These are phyloP conservation scores for Triadica sebifera DNA, from an alignment of 345 rosid genomes.

Conservation along the genomic window DNA sequence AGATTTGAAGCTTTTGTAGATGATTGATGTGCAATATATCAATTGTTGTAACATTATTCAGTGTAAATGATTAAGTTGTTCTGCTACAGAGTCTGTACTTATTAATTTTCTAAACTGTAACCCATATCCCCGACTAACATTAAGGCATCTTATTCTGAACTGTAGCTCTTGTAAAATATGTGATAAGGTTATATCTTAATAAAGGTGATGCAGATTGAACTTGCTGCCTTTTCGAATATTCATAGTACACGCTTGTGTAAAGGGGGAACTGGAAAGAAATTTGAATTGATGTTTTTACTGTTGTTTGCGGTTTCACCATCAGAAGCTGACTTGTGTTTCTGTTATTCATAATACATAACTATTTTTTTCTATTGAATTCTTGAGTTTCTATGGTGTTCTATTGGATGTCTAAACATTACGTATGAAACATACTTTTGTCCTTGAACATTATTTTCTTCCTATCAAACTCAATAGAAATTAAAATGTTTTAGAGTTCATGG, in stretches of 20 bases:
- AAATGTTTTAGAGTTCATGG: too few relatives aligned
- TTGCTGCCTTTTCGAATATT: neutral
- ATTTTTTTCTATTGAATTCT: too few relatives aligned
- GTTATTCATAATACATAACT: neutral
- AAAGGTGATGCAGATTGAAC: neutral
- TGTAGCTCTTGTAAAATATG: neutral
- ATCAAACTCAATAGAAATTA: too few relatives aligned
- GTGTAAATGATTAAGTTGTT: slow-evolving; percentile 10
- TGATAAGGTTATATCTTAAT: neutral
- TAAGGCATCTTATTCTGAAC: neutral
- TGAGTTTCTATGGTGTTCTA: neutral
- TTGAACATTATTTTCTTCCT: too few relatives aligned
- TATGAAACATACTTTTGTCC: too few relatives aligned
- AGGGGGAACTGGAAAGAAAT: neutral
- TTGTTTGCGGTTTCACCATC: too few relatives aligned
- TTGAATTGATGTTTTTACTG: neutral
- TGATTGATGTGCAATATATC: neutral
- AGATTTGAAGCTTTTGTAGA: slow-evolving; percentile 2
- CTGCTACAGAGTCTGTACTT: slow-evolving; percentile 6
- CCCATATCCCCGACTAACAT: neutral
- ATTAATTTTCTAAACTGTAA: neutral
- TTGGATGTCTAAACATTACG: neutral
- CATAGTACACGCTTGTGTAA: neutral
- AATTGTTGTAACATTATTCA: slow-evolving; percentile 11
- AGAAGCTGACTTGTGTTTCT: too few relatives aligned